Base-by-base conservation (phyloP, 805 yeast genomes). In the Wickerhamomyces bovis region DNA sequence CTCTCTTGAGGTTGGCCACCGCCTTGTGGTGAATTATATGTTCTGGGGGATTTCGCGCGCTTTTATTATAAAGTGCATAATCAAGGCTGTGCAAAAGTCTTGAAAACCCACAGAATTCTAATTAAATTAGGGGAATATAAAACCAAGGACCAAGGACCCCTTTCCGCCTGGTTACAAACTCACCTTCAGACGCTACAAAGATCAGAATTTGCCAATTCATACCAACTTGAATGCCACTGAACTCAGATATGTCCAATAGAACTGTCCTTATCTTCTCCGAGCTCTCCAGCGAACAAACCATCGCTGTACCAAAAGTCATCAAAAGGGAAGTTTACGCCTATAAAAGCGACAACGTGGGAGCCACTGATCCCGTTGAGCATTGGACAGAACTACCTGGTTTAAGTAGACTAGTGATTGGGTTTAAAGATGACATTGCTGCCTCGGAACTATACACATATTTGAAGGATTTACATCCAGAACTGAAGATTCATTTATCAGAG, bases 321-420 rank as follows among this genome's bases (percentile, higher is more conserved):
- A 58, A 56, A 38, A 12, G 31, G 2, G 54, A 53, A 2, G 43
- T 60, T n/a, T 39, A 38, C 22, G 15, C 19, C 35, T 57, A 44
- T 49, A 15, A 18, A 15, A 49, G 47, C 10, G 15, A 19, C 6
- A 31, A 18, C 38, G 12, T 26, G 25, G 21, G 43, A 38, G 3
- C 13, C 35, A 11, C 22, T 3, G 38, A 42, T 4, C 23, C 51
- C 6, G 45, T 59, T 16, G 52, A 58, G 33, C 64, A 66, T 41
- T 70, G 63, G 57, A 73, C 71, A 19, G 77, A 65, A 52, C 64
- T 62, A 51, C 63, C 58, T 26, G 78, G 56, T 57, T 64, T 62
- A 47, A 70, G 65, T 58, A 75, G 81, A 53, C 63, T 62, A 52
- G 75, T 63, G 54, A 64, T 70, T 15, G 64, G 67, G 4, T 49